Evolutionary conservation across 2,329 filamentous ascomycete species (phyloP), one percentile per base, ranked within the genome.

Genomic region (Xylariales sp.): DNA sequence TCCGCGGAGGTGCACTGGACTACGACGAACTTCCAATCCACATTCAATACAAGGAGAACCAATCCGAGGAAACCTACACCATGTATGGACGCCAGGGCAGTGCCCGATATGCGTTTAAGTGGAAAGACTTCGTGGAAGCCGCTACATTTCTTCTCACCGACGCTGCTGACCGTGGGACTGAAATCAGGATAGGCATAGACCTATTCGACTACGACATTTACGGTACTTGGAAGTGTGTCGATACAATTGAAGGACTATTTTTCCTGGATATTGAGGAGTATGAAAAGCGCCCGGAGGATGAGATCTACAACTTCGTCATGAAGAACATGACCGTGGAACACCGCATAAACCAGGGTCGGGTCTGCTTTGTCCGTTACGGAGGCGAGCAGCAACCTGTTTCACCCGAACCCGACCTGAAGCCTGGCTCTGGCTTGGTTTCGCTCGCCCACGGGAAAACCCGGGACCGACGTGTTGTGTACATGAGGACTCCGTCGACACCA

Each of bases 361-460:
- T 29, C 9, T 42, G 39, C 22, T 42, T 42, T 16, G 31, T 42
- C 31, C 39, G 39, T n/a, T n/a, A 35, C 5, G 31, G 16, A 3
- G 11, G 21, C 5, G 39, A 42, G 11, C 8, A 16, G 22, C 21
- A 22, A 5, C 31, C 39, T 12, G 7, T 22, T 8, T 22, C 21
- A 11, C 31, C 16, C 28, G 15, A 29, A n/a, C 38, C 38, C 16
- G 10, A 8, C 19, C 4, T n/a, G 25, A 21, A 18, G 12, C 9
- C 29, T 16, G 29, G 15, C 10, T 35, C 19, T 11, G 32, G 19
- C 6, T 9, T 35, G 6, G 32, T 35, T 5, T 21, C 16, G 12
- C 9, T 34, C 38, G 20, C 20, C 12, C 25, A 27, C 7, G 8
- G 11, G 11, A 31, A 40, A 19, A 27, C 28, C 12, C 11, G 6